Evolutionary conservation across 176 grass and related monocot genomes (phyloP), one percentile per base, ranked within the genome.

Genomic region (Hsuehochloa calcarea): DNA sequence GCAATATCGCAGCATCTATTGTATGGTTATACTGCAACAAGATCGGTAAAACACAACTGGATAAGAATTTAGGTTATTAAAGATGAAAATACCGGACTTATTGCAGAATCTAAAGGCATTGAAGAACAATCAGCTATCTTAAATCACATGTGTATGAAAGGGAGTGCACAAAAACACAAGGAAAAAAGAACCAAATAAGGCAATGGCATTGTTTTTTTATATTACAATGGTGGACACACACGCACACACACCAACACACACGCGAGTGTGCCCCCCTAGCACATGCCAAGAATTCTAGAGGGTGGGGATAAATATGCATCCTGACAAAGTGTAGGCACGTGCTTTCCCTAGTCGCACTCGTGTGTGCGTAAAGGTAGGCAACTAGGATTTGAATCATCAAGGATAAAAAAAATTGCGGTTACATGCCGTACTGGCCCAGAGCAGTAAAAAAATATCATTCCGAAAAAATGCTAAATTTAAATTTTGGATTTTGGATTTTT

Each of bases 121-220:
- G 45, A 83, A 70, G 67, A 12, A 44, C 16, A 37, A 78, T 40
- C 52, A 23, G 52, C 74, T 58, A 77, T 69, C 47, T 55, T 55
- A 54, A 19, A 81, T 81, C 64, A 23, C 13, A 20, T 39, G 31
- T 52, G 29, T 50, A 80, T 44, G 49, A 69, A 43, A 69, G n/a
- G 10, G 50, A 39, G 17, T 67, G 17, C 11, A 3, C 47, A 69
- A 16, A 4, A 25, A 81, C 68, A 15, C 68, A 15, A 64, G 16
- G 8, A 31, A 10, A 82, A 77, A 83, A 10, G 10, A 37, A 78
- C 25, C 40, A 20, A 35, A 52, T 22, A 39, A 81, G 20, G 26
- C 45, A 54, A 55, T 54, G n/a, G 2, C 22, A 25, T 51, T 67
- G 52, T 12, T 81, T 55, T 67, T 39, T 17, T 52, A 39, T 5